Evolutionary conservation across 2,329 filamentous ascomycete species (phyloP).

Genomic region (Elsinoe batatas): DNA sequence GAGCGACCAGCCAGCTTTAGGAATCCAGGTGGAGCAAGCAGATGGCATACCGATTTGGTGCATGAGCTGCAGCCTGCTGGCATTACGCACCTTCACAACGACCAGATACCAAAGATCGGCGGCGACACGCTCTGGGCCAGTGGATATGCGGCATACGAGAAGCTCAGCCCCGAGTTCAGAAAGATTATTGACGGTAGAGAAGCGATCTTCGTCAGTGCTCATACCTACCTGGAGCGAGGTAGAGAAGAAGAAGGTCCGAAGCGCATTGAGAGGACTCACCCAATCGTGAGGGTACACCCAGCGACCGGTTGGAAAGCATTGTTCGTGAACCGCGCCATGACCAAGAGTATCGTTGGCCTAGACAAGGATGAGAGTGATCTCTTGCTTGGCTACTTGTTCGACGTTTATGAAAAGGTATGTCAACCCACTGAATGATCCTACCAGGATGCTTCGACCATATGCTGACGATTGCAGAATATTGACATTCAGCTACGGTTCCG

Average conservation of each 20-base stretch:
- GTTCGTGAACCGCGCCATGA: slow-evolving; percentile 63
- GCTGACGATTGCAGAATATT: slow-evolving; percentile 36
- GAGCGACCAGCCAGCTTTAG: slow-evolving; percentile 54
- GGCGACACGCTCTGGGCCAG: slow-evolving; percentile 66
- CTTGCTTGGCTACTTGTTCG: slow-evolving; percentile 56
- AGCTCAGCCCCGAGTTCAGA: slow-evolving; percentile 60
- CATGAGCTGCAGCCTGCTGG: slow-evolving; percentile 62
- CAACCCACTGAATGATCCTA: background rate
- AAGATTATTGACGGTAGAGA: slow-evolving; percentile 58
- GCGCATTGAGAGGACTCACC: slow-evolving; percentile 57
- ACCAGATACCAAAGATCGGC: slow-evolving; percentile 36
- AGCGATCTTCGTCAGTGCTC: slow-evolving; percentile 57
- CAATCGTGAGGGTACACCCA: slow-evolving; percentile 60
- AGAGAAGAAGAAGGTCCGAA: slow-evolving; percentile 52
- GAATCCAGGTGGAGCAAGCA: slow-evolving; percentile 55
- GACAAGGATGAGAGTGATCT: slow-evolving; percentile 60
- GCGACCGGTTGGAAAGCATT: slow-evolving; percentile 66
- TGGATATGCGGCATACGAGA: slow-evolving; percentile 63
- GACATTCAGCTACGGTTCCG: slow-evolving; percentile 64
- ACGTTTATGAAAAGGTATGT: slow-evolving; percentile 51
- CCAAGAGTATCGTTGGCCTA: slow-evolving; percentile 56
- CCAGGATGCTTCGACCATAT: background rate
- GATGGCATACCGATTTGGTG: slow-evolving; percentile 63
- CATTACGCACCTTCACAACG: slow-evolving; percentile 25
- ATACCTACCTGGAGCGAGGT: slow-evolving; percentile 56